Base-by-base conservation (phyloP, 176 grass and related monocot genomes). In the Secale cereale region DNA sequence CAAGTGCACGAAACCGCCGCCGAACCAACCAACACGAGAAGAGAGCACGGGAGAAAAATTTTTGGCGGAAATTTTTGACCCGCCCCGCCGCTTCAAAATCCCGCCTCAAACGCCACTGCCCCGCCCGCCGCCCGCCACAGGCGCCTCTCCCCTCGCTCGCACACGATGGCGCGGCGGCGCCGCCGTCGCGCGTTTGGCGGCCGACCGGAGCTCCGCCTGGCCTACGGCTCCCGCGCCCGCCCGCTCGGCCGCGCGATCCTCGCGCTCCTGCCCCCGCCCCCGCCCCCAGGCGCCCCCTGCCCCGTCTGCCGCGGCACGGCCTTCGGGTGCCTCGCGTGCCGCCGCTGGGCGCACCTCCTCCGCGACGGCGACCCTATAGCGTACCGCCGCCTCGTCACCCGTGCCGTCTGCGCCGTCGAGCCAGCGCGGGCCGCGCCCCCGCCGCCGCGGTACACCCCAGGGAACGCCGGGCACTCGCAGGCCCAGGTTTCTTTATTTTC, bases 381-480 rank as follows among this genome's bases (percentile, higher is more conserved):
- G 31, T 90, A 90, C 65, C 88, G 88, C 65, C 43, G 41, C 54
- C 88, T 86, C 74, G 19, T 90, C 56, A 90, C 79, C 31, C 88
- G 88, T 10, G 88, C 88, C 33, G 19, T 90, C 57, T 90, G 88
- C 74, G 88, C 74, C 56, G 4, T 86, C 13, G 23, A 41, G 23
- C 64, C 74, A 3, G 4, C 32, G 14, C 43, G 20, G 36, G 30
- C 30, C 41, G 73, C 65, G 10, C 79, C 83, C 12, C 65, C 65
- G 65, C 88, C 88, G 39, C 83, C 88, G 41, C 72, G 20, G 26
- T 82, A 86, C 84, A 90, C 88, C 32, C 74, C 74, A 6, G 83
- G 88, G 23, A 78, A 73, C 57, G 43, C 54, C 74, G 88, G 84
- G 7, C 54, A 65, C 79, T 74, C 88, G 20, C 88, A 90, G 79